Conservation (phyloP, 441 rosid species). For the California macrophylla region DNA sequence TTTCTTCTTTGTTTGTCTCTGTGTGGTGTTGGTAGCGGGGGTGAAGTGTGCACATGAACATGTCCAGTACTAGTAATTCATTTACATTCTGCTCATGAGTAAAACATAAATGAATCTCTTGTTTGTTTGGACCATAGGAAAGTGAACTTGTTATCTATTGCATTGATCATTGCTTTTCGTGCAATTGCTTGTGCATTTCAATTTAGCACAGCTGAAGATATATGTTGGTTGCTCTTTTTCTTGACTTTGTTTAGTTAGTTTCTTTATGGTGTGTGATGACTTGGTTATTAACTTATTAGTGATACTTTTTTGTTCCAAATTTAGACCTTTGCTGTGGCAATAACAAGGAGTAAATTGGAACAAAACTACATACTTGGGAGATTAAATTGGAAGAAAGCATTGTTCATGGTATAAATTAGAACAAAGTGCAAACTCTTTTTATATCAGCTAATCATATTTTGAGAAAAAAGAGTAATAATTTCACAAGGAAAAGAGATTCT, state of each 20-base stretch:
- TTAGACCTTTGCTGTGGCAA: too few species aligned
- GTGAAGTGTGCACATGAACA: too few species aligned
- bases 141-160: neutral
- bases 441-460: too few species aligned
- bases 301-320: too few species aligned
- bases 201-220: neutral
- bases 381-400: too few species aligned
- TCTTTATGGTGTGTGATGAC: neutral
- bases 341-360: too few species aligned
- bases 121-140: neutral
- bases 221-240: neutral
- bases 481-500: too few species aligned
- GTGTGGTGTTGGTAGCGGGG: neutral
- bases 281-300: too few species aligned
- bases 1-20: neutral
- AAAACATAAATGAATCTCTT: neutral
- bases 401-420: too few species aligned
- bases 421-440: too few species aligned
- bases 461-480: too few species aligned
- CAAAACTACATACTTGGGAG: too few species aligned
- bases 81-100: neutral
- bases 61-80: neutral
- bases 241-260: neutral
- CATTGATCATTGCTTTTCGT: neutral
- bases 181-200: neutral